These are phyloP conservation scores for California macrophylla DNA, from an alignment of 441 rosid genomes.

Conservation along the genomic window DNA sequence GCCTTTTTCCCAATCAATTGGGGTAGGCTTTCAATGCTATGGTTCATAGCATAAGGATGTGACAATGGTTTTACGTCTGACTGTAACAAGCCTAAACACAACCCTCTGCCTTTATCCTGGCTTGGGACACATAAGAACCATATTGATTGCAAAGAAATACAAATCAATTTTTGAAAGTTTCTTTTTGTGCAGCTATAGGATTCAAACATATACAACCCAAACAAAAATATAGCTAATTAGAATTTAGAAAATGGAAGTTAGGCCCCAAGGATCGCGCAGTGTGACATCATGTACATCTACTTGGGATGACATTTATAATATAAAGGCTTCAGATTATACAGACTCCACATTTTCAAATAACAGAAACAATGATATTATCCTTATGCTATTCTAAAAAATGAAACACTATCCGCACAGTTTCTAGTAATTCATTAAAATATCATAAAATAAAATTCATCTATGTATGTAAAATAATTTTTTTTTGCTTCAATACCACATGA, in stretches of 20 bases:
- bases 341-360: not conserved
- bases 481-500: not conserved
- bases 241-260: not conserved
- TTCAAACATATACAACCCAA: not conserved
- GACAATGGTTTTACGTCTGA: no score
- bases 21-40: no score
- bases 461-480: not conserved
- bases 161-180: not conserved
- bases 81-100: no score
- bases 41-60: no score
- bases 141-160: not conserved
- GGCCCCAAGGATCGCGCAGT: not conserved
- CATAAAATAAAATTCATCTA: not conserved
- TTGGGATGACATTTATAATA: not conserved
- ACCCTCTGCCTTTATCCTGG: no score
- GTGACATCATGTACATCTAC: not conserved
- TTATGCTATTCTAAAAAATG: not conserved
- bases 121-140: not conserved
- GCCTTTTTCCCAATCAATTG: no score
- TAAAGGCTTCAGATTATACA: not conserved
- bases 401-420: not conserved
- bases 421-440: not conserved
- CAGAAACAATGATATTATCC: not conserved
- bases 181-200: not conserved
- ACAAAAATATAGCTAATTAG: not conserved